A percentile compares a stretch with the other conserved stretches of the same genome.
These are phyloP conservation scores for Rhododendron henanense DNA, from an alignment of 148 eudicot genomes.

Conservation along the genomic window DNA sequence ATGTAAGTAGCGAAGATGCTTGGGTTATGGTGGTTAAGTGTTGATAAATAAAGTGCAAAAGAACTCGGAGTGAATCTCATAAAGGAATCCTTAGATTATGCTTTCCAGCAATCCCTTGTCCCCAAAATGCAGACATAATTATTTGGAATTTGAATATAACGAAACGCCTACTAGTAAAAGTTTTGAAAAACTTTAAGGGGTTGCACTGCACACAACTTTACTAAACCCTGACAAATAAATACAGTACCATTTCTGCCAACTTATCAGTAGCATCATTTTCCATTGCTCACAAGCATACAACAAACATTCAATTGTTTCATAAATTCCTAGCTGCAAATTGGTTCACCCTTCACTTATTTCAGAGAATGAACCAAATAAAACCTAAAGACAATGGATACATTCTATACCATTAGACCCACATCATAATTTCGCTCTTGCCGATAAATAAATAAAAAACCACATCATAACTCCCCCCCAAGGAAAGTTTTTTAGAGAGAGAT, in stretches of 20 bases:
- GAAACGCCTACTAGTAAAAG: too few species aligned
- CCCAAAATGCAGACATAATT: slow-evolving; percentile 11
- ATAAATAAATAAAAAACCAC: not conserved
- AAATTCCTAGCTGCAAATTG: not conserved
- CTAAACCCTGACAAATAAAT: too few species aligned
- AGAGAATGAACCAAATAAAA: not conserved
- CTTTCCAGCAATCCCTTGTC: slow-evolving; percentile 3
- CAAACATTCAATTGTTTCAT: too few species aligned
- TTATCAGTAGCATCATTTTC: too few species aligned
- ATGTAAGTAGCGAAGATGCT: too few species aligned
- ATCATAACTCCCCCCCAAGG: not conserved
- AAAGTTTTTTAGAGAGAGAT: not conserved
- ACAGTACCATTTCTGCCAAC: too few species aligned
- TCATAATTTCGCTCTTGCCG: not conserved
- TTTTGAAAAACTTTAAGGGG: too few species aligned
- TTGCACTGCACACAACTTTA: too few species aligned
- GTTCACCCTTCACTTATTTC: not conserved
- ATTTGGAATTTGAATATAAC: slow-evolving; percentile 8
- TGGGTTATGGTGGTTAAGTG: too few species aligned
- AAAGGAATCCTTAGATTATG: not conserved
- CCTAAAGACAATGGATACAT: not conserved
- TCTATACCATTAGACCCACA: not conserved
- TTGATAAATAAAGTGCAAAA: too few species aligned
- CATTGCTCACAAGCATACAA: too few species aligned
- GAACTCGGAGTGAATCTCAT: not conserved